A percentile compares a stretch with the other conserved stretches of the same genome.
Evolutionary conservation across 306 rosid genomes (phyloP).

Genomic region (Astragalus glycyphyllos): DNA sequence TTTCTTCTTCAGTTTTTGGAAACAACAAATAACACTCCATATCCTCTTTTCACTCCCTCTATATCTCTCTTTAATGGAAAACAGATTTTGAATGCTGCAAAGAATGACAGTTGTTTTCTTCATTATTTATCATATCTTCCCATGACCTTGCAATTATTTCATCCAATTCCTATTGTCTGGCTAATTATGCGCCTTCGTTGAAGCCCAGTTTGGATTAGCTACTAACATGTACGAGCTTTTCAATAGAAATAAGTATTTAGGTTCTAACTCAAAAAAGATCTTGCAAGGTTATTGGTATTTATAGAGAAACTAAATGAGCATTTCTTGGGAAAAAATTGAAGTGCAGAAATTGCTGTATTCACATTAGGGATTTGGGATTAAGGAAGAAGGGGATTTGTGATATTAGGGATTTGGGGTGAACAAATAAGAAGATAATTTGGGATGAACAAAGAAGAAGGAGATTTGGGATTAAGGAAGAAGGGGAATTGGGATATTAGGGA

Average conservation of each 20-base stretch:
- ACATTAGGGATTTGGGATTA: too few relatives aligned
- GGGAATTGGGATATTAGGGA: too few relatives aligned
- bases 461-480: too few relatives aligned
- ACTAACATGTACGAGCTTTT: conserved; percentile 2
- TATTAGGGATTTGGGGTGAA: too few relatives aligned
- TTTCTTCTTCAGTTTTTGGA: too few relatives aligned
- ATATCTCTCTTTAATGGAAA: too few relatives aligned
- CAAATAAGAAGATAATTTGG: too few relatives aligned
- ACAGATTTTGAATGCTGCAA: conserved; percentile 92
- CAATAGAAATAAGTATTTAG: not conserved
- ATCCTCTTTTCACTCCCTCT: too few relatives aligned
- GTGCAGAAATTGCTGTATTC: not conserved
- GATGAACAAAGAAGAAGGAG: too few relatives aligned
- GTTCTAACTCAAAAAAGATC: not conserved
- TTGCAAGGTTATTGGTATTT: not conserved
- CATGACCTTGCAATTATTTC: not conserved
- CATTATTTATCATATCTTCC: not conserved
- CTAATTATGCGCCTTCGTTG: not conserved
- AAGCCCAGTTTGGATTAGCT: not conserved
- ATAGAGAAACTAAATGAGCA: not conserved
- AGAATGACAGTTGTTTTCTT: conserved; percentile 61
- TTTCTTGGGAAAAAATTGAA: not conserved
- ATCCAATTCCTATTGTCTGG: not conserved
- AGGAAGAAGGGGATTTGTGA: too few relatives aligned
- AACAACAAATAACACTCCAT: too few relatives aligned